Base-by-base conservation (phyloP, 225 moss, liverwort and hornwort species). In the Asterella californica region DNA sequence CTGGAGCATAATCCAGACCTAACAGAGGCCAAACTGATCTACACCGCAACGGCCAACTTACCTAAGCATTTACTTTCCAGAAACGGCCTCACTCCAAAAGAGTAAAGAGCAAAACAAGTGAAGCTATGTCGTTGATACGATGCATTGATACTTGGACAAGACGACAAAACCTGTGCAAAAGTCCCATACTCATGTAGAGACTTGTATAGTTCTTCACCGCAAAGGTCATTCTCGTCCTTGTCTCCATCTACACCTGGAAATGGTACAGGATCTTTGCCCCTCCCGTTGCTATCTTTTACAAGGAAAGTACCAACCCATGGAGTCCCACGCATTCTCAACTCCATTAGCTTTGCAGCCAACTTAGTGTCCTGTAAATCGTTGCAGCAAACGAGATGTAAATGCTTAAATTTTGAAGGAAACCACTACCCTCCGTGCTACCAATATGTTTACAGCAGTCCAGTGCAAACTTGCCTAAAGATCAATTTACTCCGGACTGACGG, bases 271-370 rank as follows among this genome's bases (percentile, higher is more conserved):
- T 92, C 97, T 80, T 85, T 91, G 75, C 82, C 47, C 83, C 90
- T 95, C 70, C 54, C 55, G 50, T 27, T 86, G 34, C 84, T 87
- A 83, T 94, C 94, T 84, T 94, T 99, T 49, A 93, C 88, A 66
- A 99, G 83, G 67, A 99, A 99, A 29, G 97, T 89, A 37, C 97
- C 97, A 46, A 99, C 97, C 93, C 93, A 99, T 33, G 97, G 97
- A 67, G 94, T 99, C 57, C 97, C 97, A 65, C 91, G 90, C 83
- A 90, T 81, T 80, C 94, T 92, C 84, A 99, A 87, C 76, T 99
- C 97, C 71, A 92, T 87, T 69, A 99, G 91, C 77, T 93, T 94
- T 48, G 93, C 94, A 52, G 94, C 94, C 80, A 99, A 91, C 83
- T 93, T 93, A 48, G 87, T 90, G 81, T 99, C 94, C 97, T 99